Evolutionary conservation across 768 basidiomycete genomes (phyloP), one percentile per base, ranked within the genome.

Genomic region (Boletus reticuloceps): DNA sequence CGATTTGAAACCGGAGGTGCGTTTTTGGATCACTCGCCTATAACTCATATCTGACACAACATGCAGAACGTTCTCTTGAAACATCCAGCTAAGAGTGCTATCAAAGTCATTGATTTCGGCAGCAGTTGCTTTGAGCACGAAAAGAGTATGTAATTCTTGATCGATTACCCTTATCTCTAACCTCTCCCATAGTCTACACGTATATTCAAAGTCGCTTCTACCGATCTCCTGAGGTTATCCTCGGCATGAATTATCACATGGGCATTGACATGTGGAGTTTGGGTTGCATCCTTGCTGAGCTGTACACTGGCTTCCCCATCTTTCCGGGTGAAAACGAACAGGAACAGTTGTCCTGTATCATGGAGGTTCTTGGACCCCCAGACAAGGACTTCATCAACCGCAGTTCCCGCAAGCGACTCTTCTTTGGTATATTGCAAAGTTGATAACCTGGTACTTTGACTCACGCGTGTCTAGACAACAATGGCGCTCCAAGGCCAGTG

Each of bases 161-260:
- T 38, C 10, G 32, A 32, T 41, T 41, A 2, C 5, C 34, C 38
- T 31, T 40, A 17, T 44, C 38, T 58, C 44, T 66, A 32, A 63
- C 49, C 36, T 45, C 41, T 55, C 43, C 41, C 25, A 5, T 58
- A 99, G 97, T 99, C 59, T 99, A 98, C 72, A 99, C 97, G 1
- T 99, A 99, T 68, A 98, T 99, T 60, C 97, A 98, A 72, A 96
- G 94, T 75, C 91, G 97, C 40, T 99, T 99, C 78, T 99, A 99
- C 75, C 93, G 97, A n/a, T 97, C 94, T 19, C 97, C 97, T 4
- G 97, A 99, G 74, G 96, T 99, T 63, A 99, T 99, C 53, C 83
- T 99, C 38, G 97, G 97, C 50, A 92, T 96, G 89, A 97, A 94
- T 70, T 99, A 99, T 71, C 93, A 96, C 68, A 98, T 97, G 94